These are phyloP conservation scores for Erythrobasidium hasegawianum DNA, from an alignment of 1,284 basidiomycete genomes.

Conservation along the genomic window DNA sequence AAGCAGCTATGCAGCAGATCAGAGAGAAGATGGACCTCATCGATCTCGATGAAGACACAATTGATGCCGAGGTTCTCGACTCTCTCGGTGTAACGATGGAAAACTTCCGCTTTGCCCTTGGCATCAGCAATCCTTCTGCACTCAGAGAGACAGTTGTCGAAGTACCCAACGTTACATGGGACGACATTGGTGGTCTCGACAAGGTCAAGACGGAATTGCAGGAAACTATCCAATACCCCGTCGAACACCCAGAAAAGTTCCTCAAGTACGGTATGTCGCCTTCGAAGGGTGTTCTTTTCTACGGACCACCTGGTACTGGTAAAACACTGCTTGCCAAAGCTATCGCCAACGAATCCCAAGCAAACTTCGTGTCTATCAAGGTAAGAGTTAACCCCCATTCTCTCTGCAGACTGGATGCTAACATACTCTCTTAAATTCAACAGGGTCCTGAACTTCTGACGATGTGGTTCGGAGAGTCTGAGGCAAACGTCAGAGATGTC, in stretches of 20 bases:
- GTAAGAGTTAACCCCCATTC: constrained; percentile 48
- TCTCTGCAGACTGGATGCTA: background rate
- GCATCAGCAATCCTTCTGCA: constrained; percentile 91
- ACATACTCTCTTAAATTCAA: background rate
- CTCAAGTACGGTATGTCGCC: constrained; percentile 99
- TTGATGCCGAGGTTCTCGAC: constrained; percentile 94
- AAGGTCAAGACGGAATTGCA: constrained; percentile 99
- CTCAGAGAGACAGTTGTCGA: constrained; percentile 95
- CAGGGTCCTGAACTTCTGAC: constrained; percentile 54
- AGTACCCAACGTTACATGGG: constrained; percentile 93
- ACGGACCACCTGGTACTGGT: constrained; percentile 95
- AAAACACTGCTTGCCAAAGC: constrained; percentile 93
- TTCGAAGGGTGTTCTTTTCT: constrained; percentile 97
- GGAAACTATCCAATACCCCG: constrained; percentile 98
- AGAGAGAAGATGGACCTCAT: constrained; percentile 66
- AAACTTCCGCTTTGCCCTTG: constrained; percentile 95
- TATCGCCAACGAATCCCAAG: constrained; percentile 98
- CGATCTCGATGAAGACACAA: constrained; percentile 66
- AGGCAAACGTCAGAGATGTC: constrained; percentile 98
- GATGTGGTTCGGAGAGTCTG: constrained; percentile 99
- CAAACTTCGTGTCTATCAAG: constrained; percentile 97
- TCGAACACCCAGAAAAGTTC: constrained; percentile 99
- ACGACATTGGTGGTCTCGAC: constrained; percentile 98
- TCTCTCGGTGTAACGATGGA: constrained; percentile 95
- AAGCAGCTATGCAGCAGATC: constrained; percentile 98